Evolutionary conservation across 345 rosid genomes (phyloP), one percentile per base, ranked within the genome.

Genomic region (Gossypium turneri): DNA sequence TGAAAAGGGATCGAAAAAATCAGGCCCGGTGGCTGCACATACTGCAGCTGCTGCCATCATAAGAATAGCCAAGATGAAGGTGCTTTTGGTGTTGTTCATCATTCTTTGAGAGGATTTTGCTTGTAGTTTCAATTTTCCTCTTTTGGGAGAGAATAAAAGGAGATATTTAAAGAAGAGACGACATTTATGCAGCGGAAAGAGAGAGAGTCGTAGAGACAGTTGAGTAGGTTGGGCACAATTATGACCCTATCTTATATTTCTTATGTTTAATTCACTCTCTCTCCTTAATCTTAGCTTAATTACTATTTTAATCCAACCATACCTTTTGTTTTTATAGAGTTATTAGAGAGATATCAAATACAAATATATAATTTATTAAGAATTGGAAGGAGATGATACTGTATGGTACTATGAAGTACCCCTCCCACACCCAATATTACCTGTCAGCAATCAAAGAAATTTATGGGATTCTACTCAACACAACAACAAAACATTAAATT

Each of bases 201-300:
- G 83, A 73, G 11, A 47, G 41, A 47, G 72, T 67, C 7, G 56
- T 57, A 25, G 72, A 16, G 85, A 82, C 89, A 82, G 92, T 76
- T 89, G 81, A 51, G 79, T 84, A 24, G 85, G 83, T 84, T 62
- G 78, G 66, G 19, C 7, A 82, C 85, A 75, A 57, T 86, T 67
- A 82, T 80, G 83, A 38, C 77, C 60, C 74, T 72, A 38, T 50
- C 73, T 56, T 20, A 19, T n/a, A 56, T n/a, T 8, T 55, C 22
- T 55, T n/a, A 55, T n/a, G 59, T 55, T 55, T 5, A n/a, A 7
- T 55, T 1, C 51, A 48, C 52, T 48, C 52, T 48, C 52, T 15
- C 1, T 12, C 12, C 15, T 48, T 48, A 2, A 48, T 48, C 52
- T 12, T 3, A 12, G 16, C 34, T 58, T 22, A 2, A 58, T 22